Percentiles rank a stretch among this genome's conserved stretches.
phyloP scores from a whole-genome alignment of 139 green algal species.

The Spirogloea muscicola region DNA sequence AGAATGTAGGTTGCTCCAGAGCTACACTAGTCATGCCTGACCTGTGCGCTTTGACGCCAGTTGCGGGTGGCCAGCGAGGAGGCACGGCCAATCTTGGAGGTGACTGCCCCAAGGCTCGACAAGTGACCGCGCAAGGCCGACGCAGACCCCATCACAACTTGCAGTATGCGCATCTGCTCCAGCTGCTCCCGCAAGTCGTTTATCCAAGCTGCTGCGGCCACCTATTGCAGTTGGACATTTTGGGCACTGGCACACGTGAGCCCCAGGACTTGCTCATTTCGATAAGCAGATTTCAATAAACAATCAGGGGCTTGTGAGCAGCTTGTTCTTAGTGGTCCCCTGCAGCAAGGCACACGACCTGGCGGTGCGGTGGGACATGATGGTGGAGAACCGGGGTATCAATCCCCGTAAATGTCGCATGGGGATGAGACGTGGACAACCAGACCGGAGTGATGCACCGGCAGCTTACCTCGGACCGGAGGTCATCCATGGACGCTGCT shows the following conservation, averaged over 20 bases:
- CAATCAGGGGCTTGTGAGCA: background rate
- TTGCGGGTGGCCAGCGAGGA: slow-evolving; percentile 6
- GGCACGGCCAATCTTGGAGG: background rate
- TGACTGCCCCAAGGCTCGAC: background rate
- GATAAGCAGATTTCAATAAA: background rate
- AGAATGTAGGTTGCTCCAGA: no score
- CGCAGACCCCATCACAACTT: slow-evolving; percentile 30
- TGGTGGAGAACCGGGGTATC: background rate
- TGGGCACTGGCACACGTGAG: slow-evolving; percentile 1
- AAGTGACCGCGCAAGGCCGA: slow-evolving; percentile 11
- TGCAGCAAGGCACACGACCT: no score
- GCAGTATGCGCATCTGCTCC: slow-evolving; percentile 30
- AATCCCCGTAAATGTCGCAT: background rate
- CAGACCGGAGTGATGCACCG: background rate
- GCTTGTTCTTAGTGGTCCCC: no score
- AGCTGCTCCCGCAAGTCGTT: slow-evolving; percentile 34
- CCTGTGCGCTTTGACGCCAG: no score
- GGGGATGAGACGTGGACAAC: background rate
- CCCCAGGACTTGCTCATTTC: background rate
- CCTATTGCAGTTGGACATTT: slow-evolving; percentile 11
- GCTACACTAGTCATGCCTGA: no score
- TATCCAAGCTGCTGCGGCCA: slow-evolving; percentile 28
- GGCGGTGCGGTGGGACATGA: background rate
- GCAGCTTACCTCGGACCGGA: slow-evolving; percentile 39
- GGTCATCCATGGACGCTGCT: slow-evolving; percentile 38